Evolutionary conservation across 2,329 filamentous ascomycete genomes (phyloP), one percentile per base, ranked within the genome.

Genomic region (Diaporthe citrichinensis): DNA sequence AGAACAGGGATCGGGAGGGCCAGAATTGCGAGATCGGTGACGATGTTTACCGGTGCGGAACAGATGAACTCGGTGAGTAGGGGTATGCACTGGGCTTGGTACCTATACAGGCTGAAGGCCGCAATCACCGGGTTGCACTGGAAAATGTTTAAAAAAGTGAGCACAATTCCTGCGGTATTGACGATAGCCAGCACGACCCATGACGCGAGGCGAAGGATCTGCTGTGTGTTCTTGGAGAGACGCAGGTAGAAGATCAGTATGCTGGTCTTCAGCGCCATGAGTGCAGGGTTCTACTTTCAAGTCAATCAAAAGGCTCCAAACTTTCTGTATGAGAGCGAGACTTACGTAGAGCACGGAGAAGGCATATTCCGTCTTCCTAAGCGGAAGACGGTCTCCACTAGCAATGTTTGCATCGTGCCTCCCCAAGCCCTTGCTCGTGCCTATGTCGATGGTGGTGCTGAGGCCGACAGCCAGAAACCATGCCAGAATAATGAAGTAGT

Each of bases 181-280:
- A 98, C 95, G 31, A 98, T 88, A 65, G 87, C 87, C 2, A 98
- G 86, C 0, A 94, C 95, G 6, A 89, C 87, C 87, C 95, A 95
- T n/a, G 95, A 97, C n/a, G 93, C 92, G 84, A 93, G 91, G 76
- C 94, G 92, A 78, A 98, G 93, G 68, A 96, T 87, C 77, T 91
- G 91, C 78, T 97, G 92, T 0, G 91, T 92, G 76, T 95, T 94
- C 80, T 93, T 93, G 36, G 95, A 94, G 65, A 98, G 88, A 55
- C 93, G 93, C 68, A 98, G 88, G 84, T 97, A 98, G 84, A 98
- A 98, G 72, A 97, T 89, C 75, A 98, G 88, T 79, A 98, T 94
- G n/a, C 95, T 97, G 0, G 94, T 95, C 85, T 98, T 98, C 69
- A 95, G 95, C 3, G 94, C 92, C 94, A 98, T 97, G 74, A 98